Evolutionary conservation across 2,329 filamentous ascomycete genomes (phyloP).

Genomic region (Monosporascus sp.): DNA sequence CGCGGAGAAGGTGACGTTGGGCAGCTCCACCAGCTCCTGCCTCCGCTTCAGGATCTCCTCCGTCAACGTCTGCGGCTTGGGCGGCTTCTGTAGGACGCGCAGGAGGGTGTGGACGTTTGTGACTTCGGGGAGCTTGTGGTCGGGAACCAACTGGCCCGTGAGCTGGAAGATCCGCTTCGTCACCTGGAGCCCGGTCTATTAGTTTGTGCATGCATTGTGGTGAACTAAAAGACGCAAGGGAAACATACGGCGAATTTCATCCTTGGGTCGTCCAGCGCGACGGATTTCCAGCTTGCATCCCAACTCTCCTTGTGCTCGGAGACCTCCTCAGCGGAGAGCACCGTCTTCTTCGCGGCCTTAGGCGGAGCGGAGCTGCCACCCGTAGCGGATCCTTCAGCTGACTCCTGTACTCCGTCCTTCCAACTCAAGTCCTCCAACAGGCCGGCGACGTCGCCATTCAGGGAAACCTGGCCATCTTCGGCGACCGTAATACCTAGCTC

Average conservation of each 20-base stretch:
- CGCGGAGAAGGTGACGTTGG: conserved; percentile 64
- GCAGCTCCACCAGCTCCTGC: conserved; percentile 35
- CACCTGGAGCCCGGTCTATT: conserved; percentile 46
- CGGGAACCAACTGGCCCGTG: conserved; percentile 70
- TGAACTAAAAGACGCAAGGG: neutral
- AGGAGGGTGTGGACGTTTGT: conserved; percentile 51
- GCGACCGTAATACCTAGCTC: conserved; percentile 31
- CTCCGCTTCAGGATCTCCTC: conserved; percentile 46
- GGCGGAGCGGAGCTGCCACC: neutral
- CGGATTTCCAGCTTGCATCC: conserved; percentile 52
- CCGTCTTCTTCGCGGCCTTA: neutral
- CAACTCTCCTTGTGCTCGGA: conserved; percentile 37
- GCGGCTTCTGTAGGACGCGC: conserved; percentile 44
- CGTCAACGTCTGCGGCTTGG: conserved; percentile 57
- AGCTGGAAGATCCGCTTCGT: conserved; percentile 76
- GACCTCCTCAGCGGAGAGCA: conserved; percentile 33
- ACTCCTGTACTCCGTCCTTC: conserved; percentile 16
- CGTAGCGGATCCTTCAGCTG: too few species aligned
- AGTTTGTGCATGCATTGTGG: neutral
- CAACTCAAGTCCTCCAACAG: conserved; percentile 28
- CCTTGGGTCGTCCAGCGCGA: conserved; percentile 49
- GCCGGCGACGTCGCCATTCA: conserved; percentile 32
- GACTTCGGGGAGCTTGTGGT: conserved; percentile 57
- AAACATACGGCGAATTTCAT: conserved; percentile 69
- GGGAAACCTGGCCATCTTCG: conserved; percentile 32